These are phyloP conservation scores for Pythium volutum DNA, from an alignment of 352 stramenopile genomes.

Conservation along the genomic window DNA sequence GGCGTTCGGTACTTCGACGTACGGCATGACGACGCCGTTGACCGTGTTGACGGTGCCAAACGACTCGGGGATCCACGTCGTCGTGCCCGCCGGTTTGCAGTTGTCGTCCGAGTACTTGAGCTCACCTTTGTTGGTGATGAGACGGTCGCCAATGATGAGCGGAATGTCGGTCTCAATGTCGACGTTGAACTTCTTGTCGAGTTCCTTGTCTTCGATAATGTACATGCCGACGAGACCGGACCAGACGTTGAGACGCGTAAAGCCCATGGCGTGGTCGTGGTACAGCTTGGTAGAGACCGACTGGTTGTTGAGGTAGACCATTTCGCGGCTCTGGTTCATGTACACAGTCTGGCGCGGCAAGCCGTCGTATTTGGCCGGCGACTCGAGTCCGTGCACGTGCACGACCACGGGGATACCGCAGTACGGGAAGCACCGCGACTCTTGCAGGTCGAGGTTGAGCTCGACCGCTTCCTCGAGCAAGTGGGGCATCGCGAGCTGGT, in stretches of 20 bases:
- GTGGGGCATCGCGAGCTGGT: constrained; percentile 42
- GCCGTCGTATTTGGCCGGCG: constrained; percentile 57
- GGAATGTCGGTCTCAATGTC: constrained; percentile 57
- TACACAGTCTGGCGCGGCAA: constrained; percentile 56
- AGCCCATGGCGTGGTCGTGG: constrained; percentile 66
- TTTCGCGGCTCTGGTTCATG: constrained; percentile 59
- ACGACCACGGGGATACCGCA: constrained; percentile 58
- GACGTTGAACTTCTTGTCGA: constrained; percentile 51
- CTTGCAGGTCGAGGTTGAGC: constrained; percentile 32
- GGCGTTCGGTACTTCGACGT: constrained; percentile 50
- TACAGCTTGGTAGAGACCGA: constrained; percentile 67
- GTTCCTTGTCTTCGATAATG: constrained; percentile 50
- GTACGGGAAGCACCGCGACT: constrained; percentile 64
- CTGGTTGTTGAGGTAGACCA: constrained; percentile 69
- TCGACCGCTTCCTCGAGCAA: constrained; percentile 54
- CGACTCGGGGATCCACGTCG: constrained; percentile 56
- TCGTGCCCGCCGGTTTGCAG: constrained; percentile 41
- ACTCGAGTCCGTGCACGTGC: constrained; percentile 69
- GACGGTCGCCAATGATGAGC: constrained; percentile 46
- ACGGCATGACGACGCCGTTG: constrained; percentile 73
- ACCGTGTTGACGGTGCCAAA: constrained; percentile 62
- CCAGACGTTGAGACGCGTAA: constrained; percentile 68
- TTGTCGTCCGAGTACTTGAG: constrained; percentile 75
- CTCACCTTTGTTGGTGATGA: constrained; percentile 50
- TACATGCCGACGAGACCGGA: constrained; percentile 56